A percentile compares a stretch with the other conserved stretches of the same genome.
Conservation (phyloP, 2,329 filamentous ascomycete species). For the Aureobasidium uvarum region DNA sequence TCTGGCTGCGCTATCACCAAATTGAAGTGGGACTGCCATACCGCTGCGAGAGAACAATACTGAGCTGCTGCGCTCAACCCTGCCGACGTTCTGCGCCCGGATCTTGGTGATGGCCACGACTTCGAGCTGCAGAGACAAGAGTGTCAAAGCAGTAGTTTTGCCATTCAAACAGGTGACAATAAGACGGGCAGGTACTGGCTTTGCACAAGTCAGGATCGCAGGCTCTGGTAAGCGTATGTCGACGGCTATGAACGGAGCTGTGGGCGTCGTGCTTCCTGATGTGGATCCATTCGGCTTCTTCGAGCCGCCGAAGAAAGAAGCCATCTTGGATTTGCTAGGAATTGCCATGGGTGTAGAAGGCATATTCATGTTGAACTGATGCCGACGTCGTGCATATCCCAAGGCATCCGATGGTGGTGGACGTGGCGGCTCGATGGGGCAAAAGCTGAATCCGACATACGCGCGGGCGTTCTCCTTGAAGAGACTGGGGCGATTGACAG, state of each 20-base stretch:
- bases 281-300: slow-evolving; percentile 33
- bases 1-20: background rate
- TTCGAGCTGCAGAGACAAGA: slow-evolving; percentile 77
- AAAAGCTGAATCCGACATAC: slow-evolving; percentile 69
- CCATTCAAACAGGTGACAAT: slow-evolving; percentile 73
- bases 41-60: slow-evolving; percentile 62
- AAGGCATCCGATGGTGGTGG: slow-evolving; percentile 67
- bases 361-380: slow-evolving; percentile 51
- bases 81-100: slow-evolving; percentile 69
- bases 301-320: slow-evolving; percentile 57
- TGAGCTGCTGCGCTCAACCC: slow-evolving; percentile 71
- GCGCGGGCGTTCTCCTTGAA: slow-evolving; percentile 84
- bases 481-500: slow-evolving; percentile 80
- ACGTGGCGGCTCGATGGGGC: slow-evolving; percentile 88
- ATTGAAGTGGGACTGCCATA: slow-evolving; percentile 17
- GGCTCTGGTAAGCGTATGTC: slow-evolving; percentile 86
- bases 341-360: slow-evolving; percentile 29
- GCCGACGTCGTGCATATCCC: slow-evolving; percentile 74
- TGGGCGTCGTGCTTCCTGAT: slow-evolving; percentile 13
- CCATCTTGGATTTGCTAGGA: slow-evolving; percentile 51
- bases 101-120: slow-evolving; percentile 78
- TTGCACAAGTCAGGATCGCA: slow-evolving; percentile 83
- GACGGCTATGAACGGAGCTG: slow-evolving; percentile 62
- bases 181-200: slow-evolving; percentile 76
- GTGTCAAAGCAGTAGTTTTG: slow-evolving; percentile 66